Conservation (phyloP, 164 flowering plant genomes). For the Vitis amurensis region DNA sequence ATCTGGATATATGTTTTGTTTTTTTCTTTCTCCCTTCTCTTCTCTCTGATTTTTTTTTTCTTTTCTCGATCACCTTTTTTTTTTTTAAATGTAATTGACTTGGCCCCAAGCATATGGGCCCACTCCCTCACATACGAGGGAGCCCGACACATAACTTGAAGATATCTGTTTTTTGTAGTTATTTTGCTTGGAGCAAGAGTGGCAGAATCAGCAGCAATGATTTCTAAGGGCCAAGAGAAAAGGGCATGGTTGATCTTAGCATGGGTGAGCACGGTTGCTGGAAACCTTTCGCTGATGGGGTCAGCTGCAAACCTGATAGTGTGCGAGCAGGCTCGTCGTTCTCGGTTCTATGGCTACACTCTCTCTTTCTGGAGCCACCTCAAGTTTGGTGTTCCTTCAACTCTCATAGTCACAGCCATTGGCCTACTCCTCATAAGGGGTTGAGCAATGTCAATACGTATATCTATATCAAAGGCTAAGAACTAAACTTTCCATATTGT, state of each 20-base stretch:
- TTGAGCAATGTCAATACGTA: not conserved
- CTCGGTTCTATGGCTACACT: conserved; percentile 40
- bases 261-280: conserved; percentile 82
- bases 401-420: conserved; percentile 60
- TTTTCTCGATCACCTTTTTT: too few species aligned
- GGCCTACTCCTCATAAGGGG: conserved; percentile 55
- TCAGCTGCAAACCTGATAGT: conserved; percentile 86
- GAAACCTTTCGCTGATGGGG: conserved; percentile 69
- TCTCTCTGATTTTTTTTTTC: too few species aligned
- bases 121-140: too few species aligned
- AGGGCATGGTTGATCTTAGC: conserved; percentile 77
- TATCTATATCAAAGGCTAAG: too few species aligned
- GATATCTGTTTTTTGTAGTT: conserved; percentile 24
- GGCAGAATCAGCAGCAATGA: conserved; percentile 64
- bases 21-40: too few species aligned
- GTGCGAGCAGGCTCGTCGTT: conserved; percentile 71
- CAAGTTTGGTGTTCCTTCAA: conserved; percentile 68
- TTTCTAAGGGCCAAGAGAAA: conserved; percentile 51
- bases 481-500: too few species aligned
- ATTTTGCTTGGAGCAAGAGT: conserved; percentile 64
- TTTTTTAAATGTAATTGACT: too few species aligned
- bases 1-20: too few species aligned
- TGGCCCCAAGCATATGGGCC: too few species aligned
- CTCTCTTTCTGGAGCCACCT: conserved; percentile 70
- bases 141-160: too few species aligned